A percentile compares a stretch with the other conserved stretches of the same genome.
Evolutionary conservation across 306 rosid genomes (phyloP).

Genomic region (Trifolium subterraneum): DNA sequence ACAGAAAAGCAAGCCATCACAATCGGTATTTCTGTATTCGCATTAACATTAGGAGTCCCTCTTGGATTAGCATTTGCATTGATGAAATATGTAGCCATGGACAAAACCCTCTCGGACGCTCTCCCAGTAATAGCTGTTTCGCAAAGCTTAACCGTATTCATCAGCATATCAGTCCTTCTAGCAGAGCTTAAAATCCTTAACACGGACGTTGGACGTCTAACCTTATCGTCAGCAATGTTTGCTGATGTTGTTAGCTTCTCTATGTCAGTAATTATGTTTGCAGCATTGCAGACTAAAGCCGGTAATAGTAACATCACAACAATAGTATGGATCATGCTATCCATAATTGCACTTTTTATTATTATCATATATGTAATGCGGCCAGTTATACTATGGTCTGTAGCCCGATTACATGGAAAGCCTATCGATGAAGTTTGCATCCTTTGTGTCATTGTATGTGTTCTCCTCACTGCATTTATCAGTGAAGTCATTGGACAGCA

Average conservation of each 20-base stretch:
- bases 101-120: constrained; percentile 5
- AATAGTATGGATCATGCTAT: constrained; percentile 2
- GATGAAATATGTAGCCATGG: constrained; percentile 26
- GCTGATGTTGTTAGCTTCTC: constrained; percentile 45
- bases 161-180: constrained; percentile 51
- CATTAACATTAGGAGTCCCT: constrained; percentile 36
- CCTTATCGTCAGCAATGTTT: constrained; percentile 55
- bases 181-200: constrained; percentile 64
- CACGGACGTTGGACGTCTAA: constrained; percentile 62
- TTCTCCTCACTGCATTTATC: constrained; percentile 42
- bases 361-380: constrained; percentile 31
- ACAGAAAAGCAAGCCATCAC: constrained; percentile 50
- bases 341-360: constrained; percentile 16
- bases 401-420: constrained; percentile 33
- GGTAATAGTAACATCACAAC: background rate
- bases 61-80: constrained; percentile 1
- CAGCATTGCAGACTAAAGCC: constrained; percentile 8
- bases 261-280: background rate
- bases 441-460: constrained; percentile 38
- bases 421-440: constrained; percentile 37
- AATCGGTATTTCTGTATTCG: constrained; percentile 50
- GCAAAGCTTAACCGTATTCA: constrained; percentile 53
- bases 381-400: constrained; percentile 47
- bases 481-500: constrained; percentile 65
- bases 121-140: constrained; percentile 45